Conservation (phyloP, 441 rosid genomes). For the Croton laevigatus region DNA sequence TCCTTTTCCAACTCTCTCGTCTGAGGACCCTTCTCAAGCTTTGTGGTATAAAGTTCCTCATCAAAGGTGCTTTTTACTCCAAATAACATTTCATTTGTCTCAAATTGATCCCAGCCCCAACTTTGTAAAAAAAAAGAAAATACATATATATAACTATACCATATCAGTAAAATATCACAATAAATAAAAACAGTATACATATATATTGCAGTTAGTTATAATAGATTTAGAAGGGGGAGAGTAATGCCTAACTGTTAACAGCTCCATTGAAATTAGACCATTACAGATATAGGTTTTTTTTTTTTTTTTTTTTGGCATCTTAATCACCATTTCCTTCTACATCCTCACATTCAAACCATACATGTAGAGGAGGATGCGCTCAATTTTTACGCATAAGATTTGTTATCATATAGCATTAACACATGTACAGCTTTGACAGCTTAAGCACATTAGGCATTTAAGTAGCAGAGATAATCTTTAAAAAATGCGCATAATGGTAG, state of each 20-base stretch:
- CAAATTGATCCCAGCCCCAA: constrained; percentile 93
- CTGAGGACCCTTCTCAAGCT: constrained; percentile 67
- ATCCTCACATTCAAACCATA: not conserved
- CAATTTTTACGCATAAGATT: not conserved
- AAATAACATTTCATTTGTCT: constrained; percentile 62
- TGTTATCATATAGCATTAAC: not conserved
- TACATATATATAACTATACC: constrained; percentile 15
- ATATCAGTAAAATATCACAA: constrained; percentile 14
- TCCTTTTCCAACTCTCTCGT: constrained; percentile 66
- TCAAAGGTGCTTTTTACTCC: constrained; percentile 86
- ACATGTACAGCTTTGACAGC: too few relatives aligned
- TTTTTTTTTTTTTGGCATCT: not conserved
- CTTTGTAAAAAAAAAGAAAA: constrained; percentile 10
- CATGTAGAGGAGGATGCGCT: not conserved
- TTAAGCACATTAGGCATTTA: not conserved
- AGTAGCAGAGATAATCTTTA: not conserved
- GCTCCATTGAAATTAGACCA: not conserved
- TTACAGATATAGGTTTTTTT: not conserved
- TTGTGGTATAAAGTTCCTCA: constrained; percentile 88
- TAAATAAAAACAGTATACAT: not conserved
- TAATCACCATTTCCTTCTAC: constrained; percentile 1
- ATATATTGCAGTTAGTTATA: not conserved
- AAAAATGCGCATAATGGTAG: not conserved
- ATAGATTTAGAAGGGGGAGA: not conserved
- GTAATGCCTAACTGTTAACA: not conserved